A percentile compares a stretch with the other conserved stretches of the same genome.
Conservation (phyloP, 2,329 filamentous ascomycete genomes). For the Cordyceps cicadae region DNA sequence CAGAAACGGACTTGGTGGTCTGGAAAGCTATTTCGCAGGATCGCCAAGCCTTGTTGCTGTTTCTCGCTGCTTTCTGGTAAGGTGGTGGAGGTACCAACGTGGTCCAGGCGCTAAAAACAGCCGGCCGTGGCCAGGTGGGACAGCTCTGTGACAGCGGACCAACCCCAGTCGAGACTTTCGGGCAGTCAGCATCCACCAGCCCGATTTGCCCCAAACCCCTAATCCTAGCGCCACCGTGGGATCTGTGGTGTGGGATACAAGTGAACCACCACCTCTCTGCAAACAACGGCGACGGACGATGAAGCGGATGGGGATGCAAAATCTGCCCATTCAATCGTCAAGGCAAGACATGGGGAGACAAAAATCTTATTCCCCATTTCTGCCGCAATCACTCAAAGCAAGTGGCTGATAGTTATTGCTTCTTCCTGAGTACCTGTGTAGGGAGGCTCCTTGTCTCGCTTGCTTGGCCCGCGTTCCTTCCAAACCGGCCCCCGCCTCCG, state of each 20-base stretch:
- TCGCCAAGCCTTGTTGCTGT: background rate
- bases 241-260: no score
- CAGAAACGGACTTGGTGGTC: background rate
- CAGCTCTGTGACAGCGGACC: background rate
- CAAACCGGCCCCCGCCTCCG: background rate
- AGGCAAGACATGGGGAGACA: no score
- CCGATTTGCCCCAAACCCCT: background rate
- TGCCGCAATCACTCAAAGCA: no score
- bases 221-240: background rate
- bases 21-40: constrained; percentile 3
- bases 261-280: background rate
- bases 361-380: no score
- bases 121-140: background rate
- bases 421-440: no score
- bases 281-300: no score
- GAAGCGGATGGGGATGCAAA: no score
- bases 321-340: no score
- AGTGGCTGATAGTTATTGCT: no score
- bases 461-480: background rate
- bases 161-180: background rate
- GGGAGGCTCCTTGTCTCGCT: no score
- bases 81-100: background rate
- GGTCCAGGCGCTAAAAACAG: constrained; percentile 1
- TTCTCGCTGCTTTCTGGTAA: background rate
- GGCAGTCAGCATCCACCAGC: background rate